Percentiles rank a stretch among this genome's conserved stretches.
These are phyloP conservation scores for Colletotrichum scovillei DNA, from an alignment of 2,329 filamentous ascomycete genomes.

Conservation along the genomic window DNA sequence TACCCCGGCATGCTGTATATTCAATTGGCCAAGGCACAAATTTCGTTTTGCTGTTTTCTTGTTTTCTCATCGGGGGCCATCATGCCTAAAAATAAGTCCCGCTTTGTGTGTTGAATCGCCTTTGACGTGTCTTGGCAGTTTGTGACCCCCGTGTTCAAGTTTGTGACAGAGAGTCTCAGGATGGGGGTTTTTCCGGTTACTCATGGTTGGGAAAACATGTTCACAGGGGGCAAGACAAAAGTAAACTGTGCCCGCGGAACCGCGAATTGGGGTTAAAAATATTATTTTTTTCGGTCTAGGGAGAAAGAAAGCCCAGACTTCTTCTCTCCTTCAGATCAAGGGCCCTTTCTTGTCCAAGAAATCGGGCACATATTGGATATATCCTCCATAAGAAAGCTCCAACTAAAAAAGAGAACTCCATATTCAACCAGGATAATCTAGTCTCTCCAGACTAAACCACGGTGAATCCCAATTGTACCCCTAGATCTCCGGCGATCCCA, in stretches of 20 bases:
- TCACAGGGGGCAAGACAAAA: not conserved
- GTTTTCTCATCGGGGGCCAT: too few species aligned
- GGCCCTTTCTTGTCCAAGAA: not conserved
- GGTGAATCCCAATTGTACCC: not conserved
- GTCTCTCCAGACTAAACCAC: not conserved
- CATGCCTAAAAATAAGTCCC: not conserved
- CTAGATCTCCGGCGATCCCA: not conserved
- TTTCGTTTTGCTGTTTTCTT: too few species aligned
- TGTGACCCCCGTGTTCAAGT: not conserved
- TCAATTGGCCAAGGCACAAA: too few species aligned
- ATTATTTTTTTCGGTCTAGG: conserved; percentile 12
- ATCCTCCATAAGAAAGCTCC: conserved; percentile 14
- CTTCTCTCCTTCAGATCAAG: not conserved
- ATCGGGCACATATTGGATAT: conserved; percentile 22
- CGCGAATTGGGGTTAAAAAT: not conserved
- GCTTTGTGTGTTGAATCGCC: not conserved
- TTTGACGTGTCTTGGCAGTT: not conserved
- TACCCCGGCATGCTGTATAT: too few species aligned
- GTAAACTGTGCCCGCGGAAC: not conserved
- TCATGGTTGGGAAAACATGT: not conserved
- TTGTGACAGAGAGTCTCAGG: not conserved
- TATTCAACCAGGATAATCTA: not conserved
- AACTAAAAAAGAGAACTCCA: not conserved
- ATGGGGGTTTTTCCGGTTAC: not conserved
- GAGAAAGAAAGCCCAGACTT: not conserved